These are phyloP conservation scores for Xylaria sp. DNA, from an alignment of 2,329 filamentous ascomycete species.

Conservation along the genomic window DNA sequence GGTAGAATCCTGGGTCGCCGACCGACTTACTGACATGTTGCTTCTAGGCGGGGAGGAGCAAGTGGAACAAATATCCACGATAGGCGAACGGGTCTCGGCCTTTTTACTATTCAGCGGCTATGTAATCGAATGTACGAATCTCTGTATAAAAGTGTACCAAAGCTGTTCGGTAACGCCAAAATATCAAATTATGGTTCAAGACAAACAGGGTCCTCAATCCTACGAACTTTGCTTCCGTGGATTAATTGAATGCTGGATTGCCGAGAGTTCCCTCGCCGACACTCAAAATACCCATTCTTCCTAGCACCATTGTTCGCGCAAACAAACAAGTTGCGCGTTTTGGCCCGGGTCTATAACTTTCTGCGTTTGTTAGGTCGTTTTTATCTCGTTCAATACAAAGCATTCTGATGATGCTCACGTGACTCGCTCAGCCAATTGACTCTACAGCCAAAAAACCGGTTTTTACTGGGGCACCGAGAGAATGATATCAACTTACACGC, in stretches of 20 bases:
- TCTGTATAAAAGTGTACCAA: slow-evolving; percentile 34
- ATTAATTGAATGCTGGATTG: neutral
- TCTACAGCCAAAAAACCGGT: slow-evolving; percentile 36
- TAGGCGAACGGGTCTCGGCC: slow-evolving; percentile 42
- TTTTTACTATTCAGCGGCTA: slow-evolving; percentile 19
- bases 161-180: slow-evolving; percentile 7
- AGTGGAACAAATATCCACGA: slow-evolving; percentile 65
- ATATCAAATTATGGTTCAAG: slow-evolving; percentile 5
- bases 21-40: slow-evolving; percentile 41
- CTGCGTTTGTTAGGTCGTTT: neutral
- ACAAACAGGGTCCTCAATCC: neutral
- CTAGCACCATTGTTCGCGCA: neutral
- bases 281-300: no score
- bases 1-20: neutral
- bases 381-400: neutral
- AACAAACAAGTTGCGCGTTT: neutral
- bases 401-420: slow-evolving; percentile 31
- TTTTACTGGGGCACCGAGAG: slow-evolving; percentile 20
- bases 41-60: slow-evolving; percentile 58
- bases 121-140: slow-evolving; percentile 37
- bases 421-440: slow-evolving; percentile 31
- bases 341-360: neutral
- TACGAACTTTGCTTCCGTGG: neutral
- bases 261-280: no score
- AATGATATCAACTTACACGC: slow-evolving; percentile 29